Evolutionary conservation across 179 eudicot genomes (phyloP), one percentile per base, ranked within the genome.

Genomic region (Silene vulgaris): DNA sequence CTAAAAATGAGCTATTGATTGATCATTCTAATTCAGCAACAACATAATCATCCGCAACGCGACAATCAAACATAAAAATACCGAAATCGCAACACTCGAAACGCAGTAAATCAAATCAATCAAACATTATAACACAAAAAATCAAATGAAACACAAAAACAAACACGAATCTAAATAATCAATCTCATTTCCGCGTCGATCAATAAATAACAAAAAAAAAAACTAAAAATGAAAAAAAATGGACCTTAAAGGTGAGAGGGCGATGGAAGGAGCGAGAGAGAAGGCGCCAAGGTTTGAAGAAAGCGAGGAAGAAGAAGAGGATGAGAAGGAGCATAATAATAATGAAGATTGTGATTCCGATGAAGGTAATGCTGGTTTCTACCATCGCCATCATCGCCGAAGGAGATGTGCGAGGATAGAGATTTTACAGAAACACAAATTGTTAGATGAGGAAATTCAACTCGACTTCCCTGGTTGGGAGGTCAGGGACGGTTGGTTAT

Each of bases 251-350:
- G 56, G 88, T 67, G 72, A 81, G 89, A 50, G 81, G 21, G 60
- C 75, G 21, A 30, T 5, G 73, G 54, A 69, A 66, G 67, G 76
- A 77, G 68, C 81, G 79, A 64, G 80, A 78, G 75, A 92, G 81
- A 57, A 81, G 78, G 63, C 96, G 95, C 97, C 98, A 93, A 81
- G 98, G 98, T 80, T 88, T 93, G 23, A 71, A 71, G 61, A 8
- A 71, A 29, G 74, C 74, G 23, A 71, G 21, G 74, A 71, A 77
- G 88, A 93, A 72, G 61, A 91, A 72, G 76, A 87, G 32, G 77
- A 87, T 21, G 71, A 89, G 79, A 60, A 89, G 13, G 70, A 90
- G 65, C 65, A 89, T 71, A 35, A 89, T 79, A 32, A 92, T 77
- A 8, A 90, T 80, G 87, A 89, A 79, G 75, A 86, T 75, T 76